Base-by-base conservation (phyloP, 345 rosid genomes). In the Alliaria petiolata region DNA sequence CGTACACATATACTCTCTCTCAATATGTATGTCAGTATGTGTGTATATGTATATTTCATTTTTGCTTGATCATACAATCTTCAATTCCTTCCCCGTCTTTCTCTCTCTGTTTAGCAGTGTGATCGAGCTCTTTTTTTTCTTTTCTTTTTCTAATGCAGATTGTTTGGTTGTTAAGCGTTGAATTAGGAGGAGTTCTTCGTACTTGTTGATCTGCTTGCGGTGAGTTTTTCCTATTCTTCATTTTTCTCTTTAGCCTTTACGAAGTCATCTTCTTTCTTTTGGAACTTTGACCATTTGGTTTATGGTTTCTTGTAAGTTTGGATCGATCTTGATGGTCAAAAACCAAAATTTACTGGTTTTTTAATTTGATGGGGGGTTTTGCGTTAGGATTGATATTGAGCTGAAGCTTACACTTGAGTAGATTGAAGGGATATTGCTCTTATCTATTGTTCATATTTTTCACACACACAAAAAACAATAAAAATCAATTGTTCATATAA, bases 171-270 rank as follows among this genome's bases (percentile, higher is more conserved):
- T 26, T 47, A 8, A 40, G 34, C 74, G 74, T 77, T 69, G 78
- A 75, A 75, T 72, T 80, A 72, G 58, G 40, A 55, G 54, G 60
- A 74, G n/a, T 72, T 72, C 46, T 9, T 81, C 77, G 47, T 79
- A 66, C 76, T 80, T 53, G 46, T 46, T 77, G 76, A 81, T 75
- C 81, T 72, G 72, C 30, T 40, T 26, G 2, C 22, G 1, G 63
- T 67, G 49, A 54, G 59, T n/a, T 50, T 38, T 31, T 31, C 31
- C 5, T 31, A 17, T 31, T 20, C 69, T 17, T 35, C 10, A n/a
- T n/a, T 35, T 8, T 35, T 35, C 38, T 35, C 38, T 35, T 35
- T 35, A 35, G 11, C 10, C 38, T 35, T 35, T 35, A 7, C 38
- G 3, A 3, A 11, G 38, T 35, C 16, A 14, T 40, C 5, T 14